Base-by-base conservation (phyloP, 805 yeast genomes). In the Candida hungchunana region DNA sequence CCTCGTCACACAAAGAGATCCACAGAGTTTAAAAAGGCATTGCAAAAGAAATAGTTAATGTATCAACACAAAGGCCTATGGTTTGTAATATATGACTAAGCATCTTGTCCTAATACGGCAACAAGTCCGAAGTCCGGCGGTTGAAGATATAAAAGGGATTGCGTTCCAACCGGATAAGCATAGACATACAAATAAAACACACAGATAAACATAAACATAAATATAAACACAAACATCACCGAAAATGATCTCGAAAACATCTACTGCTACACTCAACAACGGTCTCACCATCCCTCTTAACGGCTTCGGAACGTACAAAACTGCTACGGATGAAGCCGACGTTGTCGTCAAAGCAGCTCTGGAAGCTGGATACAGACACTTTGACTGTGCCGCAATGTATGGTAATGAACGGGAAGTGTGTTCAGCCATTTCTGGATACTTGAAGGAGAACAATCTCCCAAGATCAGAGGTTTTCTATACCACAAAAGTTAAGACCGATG, bases 341-440 rank as follows among this genome's bases (percentile, higher is more conserved):
- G 25, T 16, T 14, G 23, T 44, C 10, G 81, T 79, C 10, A 65
- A 67, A 42, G 66, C 71, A 26, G 90, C 89, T 6, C 62, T 81
- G 36, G 66, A 73, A 51, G 66, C 66, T 12, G 89, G 89, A 7
- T 82, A 80, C 58, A 70, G 80, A 46, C 87, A 79, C 56, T 75
- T 83, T 45, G 93, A 83, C 56, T 74, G 88, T 15, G 90, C 90
- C 4, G 73, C 71, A 47, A 64, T 71, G 33, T 83, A 83, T 55
- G 70, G 69, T 2, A 81, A 82, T 18, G 44, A 40, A 28, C 20
- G 11, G 11, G 79, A 74, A 46, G 80, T 81, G 11, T 88, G 94
- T 21, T 64, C 67, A 34, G 93, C 68, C 4, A 55, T 78, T 42
- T 64, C 68, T 35, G 69, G 69, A 40, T 56, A 71, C 38, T 61